Evolutionary conservation across 2,329 filamentous ascomycete genomes (phyloP).

Genomic region (Colletotrichum scovillei): DNA sequence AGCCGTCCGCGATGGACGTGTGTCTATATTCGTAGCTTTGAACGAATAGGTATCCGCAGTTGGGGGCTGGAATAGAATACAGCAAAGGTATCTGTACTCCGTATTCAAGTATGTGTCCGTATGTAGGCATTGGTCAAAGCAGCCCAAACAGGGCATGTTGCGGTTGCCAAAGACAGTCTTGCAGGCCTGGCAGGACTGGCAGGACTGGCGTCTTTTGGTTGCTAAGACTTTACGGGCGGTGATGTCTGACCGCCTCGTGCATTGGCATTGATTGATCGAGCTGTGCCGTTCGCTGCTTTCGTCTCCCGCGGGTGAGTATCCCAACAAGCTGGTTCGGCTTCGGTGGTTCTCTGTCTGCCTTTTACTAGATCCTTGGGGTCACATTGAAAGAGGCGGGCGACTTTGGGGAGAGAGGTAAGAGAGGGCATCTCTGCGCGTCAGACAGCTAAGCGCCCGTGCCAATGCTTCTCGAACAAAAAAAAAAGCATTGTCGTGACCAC

Average conservation of each 20-base stretch:
- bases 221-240: conserved; percentile 1
- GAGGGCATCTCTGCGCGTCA: background rate
- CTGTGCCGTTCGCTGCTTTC: conserved; percentile 5
- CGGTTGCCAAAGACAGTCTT: background rate
- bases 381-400: background rate
- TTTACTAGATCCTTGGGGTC: conserved; percentile 5
- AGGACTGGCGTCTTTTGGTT: background rate
- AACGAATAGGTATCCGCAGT: background rate
- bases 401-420: background rate
- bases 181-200: background rate
- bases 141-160: background rate
- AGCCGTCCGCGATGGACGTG: background rate
- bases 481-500: conserved; percentile 19
- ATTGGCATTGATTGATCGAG: conserved; percentile 3
- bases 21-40: background rate
- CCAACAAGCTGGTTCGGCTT: conserved; percentile 22
- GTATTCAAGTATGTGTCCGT: background rate
- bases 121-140: background rate
- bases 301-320: background rate
- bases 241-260: conserved; percentile 22
- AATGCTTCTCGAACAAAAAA: conserved; percentile 25
- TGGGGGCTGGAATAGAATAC: background rate
- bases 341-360: background rate
- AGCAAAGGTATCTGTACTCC: background rate
- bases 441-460: background rate